Evolutionary conservation across 2,329 filamentous ascomycete species (phyloP).

Genomic region (Phaeomoniella chlamydospora): DNA sequence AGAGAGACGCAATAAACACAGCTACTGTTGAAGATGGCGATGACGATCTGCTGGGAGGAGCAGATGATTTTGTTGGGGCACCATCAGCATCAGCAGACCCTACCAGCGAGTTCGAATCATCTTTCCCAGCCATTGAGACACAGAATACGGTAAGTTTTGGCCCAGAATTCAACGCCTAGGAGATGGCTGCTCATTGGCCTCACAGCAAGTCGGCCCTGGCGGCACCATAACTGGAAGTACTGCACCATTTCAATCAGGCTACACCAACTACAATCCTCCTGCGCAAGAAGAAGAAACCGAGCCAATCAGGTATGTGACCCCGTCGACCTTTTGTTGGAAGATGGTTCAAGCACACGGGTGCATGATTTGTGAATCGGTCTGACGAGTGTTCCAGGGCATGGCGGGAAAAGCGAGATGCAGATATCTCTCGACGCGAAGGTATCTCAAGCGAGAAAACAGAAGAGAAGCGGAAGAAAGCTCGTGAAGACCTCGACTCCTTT

Average conservation of each 20-base stretch:
- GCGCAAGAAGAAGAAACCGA: constrained; percentile 71
- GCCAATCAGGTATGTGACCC: constrained; percentile 55
- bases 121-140: constrained; percentile 72
- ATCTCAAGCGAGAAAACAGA: constrained; percentile 69
- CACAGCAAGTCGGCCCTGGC: constrained; percentile 55
- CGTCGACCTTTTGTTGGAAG: too few relatives aligned
- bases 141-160: constrained; percentile 49
- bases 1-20: constrained; percentile 47
- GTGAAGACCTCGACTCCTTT: constrained; percentile 93
- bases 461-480: constrained; percentile 76
- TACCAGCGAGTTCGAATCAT: constrained; percentile 61
- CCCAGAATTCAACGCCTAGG: neutral
- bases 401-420: constrained; percentile 76
- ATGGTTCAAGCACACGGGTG: too few relatives aligned
- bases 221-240: constrained; percentile 64
- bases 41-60: constrained; percentile 59
- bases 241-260: constrained; percentile 39
- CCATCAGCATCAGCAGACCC: constrained; percentile 23
- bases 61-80: constrained; percentile 21
- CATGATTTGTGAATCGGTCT: too few relatives aligned
- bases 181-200: neutral
- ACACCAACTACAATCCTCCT: constrained; percentile 36
- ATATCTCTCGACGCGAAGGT: constrained; percentile 70
- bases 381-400: constrained; percentile 55
- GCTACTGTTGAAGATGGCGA: constrained; percentile 50